phyloP scores from a whole-genome alignment of 441 rosid genomes.

The Euphorbia schlechtendalii region DNA sequence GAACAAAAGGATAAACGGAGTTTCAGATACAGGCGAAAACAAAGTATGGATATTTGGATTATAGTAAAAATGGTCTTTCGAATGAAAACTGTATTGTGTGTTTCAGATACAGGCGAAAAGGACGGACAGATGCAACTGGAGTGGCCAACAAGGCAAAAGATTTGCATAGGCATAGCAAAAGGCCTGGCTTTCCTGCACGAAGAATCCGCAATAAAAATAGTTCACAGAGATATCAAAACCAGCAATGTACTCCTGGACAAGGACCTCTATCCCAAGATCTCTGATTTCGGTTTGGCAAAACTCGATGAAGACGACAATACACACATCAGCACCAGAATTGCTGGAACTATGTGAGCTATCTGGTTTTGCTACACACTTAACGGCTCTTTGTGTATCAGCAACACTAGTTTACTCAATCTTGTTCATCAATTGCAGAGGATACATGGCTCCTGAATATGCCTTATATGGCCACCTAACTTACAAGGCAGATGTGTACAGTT shows the following conservation, averaged over 20 bases:
- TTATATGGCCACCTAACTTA: conserved; percentile 44
- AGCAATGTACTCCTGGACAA: conserved; percentile 59
- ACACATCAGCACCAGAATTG: too few species aligned
- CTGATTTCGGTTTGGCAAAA: conserved; percentile 67
- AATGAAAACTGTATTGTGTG: neutral
- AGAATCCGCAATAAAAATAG: conserved; percentile 49
- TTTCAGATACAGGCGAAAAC: too few species aligned
- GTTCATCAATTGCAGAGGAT: conserved; percentile 29
- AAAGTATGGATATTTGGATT: too few species aligned
- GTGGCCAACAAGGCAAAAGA: conserved; percentile 51
- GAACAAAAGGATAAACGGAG: too few species aligned
- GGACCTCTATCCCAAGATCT: conserved; percentile 49
- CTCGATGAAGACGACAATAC: conserved; percentile 70
- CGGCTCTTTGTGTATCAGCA: neutral
- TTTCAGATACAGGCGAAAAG: conserved; percentile 20
- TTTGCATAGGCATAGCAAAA: conserved; percentile 49
- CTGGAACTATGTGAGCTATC: conserved; percentile 54
- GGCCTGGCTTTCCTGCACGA: conserved; percentile 62
- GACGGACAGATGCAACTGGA: conserved; percentile 44
- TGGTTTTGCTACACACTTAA: too few species aligned
- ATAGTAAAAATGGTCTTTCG: too few species aligned
- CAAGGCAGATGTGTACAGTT: conserved; percentile 51
- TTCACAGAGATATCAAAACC: conserved; percentile 75
- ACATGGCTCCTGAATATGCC: too few species aligned
- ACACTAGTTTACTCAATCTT: neutral